Evolutionary conservation across 495 filamentous ascomycete genomes (phyloP), one percentile per base, ranked within the genome.

Genomic region (Sporormia fimetaria): DNA sequence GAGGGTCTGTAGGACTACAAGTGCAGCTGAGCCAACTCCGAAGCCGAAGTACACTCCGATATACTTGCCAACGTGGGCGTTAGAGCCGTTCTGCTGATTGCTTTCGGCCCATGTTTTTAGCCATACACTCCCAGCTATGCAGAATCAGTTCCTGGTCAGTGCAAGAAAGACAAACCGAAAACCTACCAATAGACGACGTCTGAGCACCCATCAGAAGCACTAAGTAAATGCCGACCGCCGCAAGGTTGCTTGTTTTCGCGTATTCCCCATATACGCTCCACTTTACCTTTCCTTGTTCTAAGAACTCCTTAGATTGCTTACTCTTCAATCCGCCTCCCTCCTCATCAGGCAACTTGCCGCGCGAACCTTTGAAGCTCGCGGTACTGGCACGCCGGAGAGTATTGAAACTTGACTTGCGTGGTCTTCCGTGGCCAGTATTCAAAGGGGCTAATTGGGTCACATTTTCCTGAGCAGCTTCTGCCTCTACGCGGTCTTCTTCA

Each of bases 221-320:
- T 20, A 90, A 56, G 58, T 99, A 99, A 49, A 95, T 68, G 21
- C 56, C 53, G 15, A 99, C 92, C 7, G 90, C 92, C 15, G 68
- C 62, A 4, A 95, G 60, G 55, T 96, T 95, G 66, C 83, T 94
- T 12, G 84, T 83, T 62, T 88, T 94, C 23, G 87, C 87, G 55
- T 96, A 95, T 32, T 64, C 57, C 4, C 46, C 34, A 42, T 65
- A 64, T 24, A 64, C 60, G 51, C 76, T 72, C 86, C 92, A 95
- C 60, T 94, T 95, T 42, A 99, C 92, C 57, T 95, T 94, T 32
- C 92, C 92, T 59, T 96, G 85, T 57, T 95, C 83, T 0, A 73
- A 74, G 37, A 76, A 75, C 59, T 99, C 92, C 57, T 92, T 87
- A 11, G 70, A 75, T 60, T 94, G 86, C 52, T 76, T 83, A 42